Evolutionary conservation across 2,329 filamentous ascomycete species (phyloP).

Genomic region (Paecilomyces sp.): DNA sequence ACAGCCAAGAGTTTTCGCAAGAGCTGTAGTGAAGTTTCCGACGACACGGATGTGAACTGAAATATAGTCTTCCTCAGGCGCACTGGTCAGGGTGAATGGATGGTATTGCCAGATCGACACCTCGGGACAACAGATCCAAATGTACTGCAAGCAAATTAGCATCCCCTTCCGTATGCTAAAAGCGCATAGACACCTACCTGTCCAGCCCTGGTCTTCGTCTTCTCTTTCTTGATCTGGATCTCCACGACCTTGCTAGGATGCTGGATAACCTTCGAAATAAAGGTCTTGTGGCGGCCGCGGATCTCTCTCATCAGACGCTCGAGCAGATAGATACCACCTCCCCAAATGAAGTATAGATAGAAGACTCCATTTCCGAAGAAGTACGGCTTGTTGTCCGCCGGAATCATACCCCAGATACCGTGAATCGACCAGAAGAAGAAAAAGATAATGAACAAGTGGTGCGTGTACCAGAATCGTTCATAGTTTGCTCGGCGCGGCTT

Average conservation of each 20-base stretch:
- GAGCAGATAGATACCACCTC: slow-evolving; percentile 71
- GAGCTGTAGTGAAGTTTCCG: slow-evolving; percentile 70
- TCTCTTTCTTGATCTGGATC: slow-evolving; percentile 86
- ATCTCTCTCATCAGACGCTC: slow-evolving; percentile 73
- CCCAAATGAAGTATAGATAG: slow-evolving; percentile 86
- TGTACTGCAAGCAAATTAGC: slow-evolving; percentile 49
- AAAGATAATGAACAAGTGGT: slow-evolving; percentile 82
- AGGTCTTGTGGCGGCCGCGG: slow-evolving; percentile 73
- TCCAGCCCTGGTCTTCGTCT: slow-evolving; percentile 72
- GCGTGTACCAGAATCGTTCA: slow-evolving; percentile 85
- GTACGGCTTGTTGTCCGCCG: slow-evolving; percentile 69
- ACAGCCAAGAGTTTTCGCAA: slow-evolving; percentile 67
- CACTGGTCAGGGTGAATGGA: slow-evolving; percentile 78
- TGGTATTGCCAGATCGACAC: slow-evolving; percentile 86
- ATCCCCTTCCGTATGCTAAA: not conserved
- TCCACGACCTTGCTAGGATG: slow-evolving; percentile 84
- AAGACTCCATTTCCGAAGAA: slow-evolving; percentile 69
- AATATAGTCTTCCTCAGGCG: slow-evolving; percentile 84
- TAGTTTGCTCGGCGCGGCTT: slow-evolving; percentile 74
- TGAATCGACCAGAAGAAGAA: slow-evolving; percentile 90
- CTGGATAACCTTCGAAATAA: slow-evolving; percentile 82
- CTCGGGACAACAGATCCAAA: slow-evolving; percentile 80
- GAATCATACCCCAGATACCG: slow-evolving; percentile 86
- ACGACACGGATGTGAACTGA: slow-evolving; percentile 77
- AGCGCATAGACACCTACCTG: slow-evolving; percentile 37